Evolutionary conservation across 1,284 basidiomycete species (phyloP).

Genomic region (Irpex rosettiformis): DNA sequence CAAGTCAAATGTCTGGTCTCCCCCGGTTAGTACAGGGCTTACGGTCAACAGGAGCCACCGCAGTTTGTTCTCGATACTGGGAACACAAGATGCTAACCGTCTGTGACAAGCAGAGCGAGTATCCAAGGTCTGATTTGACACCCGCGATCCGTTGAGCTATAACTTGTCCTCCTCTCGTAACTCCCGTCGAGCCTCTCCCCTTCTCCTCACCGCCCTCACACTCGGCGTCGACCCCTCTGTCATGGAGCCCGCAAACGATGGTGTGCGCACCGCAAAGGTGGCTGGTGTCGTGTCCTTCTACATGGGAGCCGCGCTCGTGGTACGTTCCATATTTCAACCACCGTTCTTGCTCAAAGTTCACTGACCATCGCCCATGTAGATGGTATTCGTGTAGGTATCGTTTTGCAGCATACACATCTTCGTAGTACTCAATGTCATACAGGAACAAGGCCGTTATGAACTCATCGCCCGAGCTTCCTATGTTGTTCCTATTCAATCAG

Average conservation of each 20-base stretch:
- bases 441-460: slow-evolving; percentile 78
- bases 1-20: neutral
- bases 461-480: slow-evolving; percentile 61
- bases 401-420: slow-evolving; percentile 1
- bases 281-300: slow-evolving; percentile 74
- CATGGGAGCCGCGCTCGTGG: slow-evolving; percentile 70
- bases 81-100: neutral
- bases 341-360: neutral
- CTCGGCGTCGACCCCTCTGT: neutral
- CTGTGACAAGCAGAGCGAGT: neutral
- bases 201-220: neutral
- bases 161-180: neutral
- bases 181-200: neutral
- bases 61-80: neutral
- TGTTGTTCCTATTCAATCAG: slow-evolving; percentile 68
- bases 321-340: slow-evolving; percentile 34
- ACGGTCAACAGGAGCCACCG: neutral
- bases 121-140: neutral
- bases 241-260: slow-evolving; percentile 27
- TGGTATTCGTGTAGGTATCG: slow-evolving; percentile 59
- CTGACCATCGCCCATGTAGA: slow-evolving; percentile 32
- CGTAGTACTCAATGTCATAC: neutral
- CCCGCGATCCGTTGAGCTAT: neutral
- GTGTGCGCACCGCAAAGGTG: slow-evolving; percentile 42
- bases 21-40: no score